phyloP scores from a whole-genome alignment of 2,329 filamentous ascomycete species.

The Diplodia intermedia region DNA sequence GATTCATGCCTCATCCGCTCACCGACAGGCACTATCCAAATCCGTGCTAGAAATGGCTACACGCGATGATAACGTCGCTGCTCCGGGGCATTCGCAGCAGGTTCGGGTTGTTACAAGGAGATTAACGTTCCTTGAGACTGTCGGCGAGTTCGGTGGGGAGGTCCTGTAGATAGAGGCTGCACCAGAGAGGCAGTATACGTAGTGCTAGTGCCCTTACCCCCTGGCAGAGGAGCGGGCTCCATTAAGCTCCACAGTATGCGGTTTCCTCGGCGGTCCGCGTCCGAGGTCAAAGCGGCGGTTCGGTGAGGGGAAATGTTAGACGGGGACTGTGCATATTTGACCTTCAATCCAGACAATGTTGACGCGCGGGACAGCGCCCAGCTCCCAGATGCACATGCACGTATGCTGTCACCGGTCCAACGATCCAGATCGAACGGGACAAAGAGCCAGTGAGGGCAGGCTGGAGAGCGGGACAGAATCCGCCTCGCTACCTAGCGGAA shows the following conservation, averaged over 20 bases:
- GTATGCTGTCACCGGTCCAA: background rate
- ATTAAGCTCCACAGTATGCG: conserved; percentile 12
- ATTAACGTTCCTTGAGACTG: background rate
- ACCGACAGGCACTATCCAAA: conserved; percentile 16
- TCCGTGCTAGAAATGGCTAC: conserved; percentile 8
- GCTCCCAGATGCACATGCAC: background rate
- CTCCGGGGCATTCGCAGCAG: background rate
- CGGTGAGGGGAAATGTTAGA: conserved; percentile 18
- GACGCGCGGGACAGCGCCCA: background rate
- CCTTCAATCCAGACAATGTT: background rate
- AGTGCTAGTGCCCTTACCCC: background rate
- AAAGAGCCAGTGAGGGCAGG: background rate
- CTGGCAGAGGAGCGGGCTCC: background rate
- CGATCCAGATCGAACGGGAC: background rate
- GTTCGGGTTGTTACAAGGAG: background rate
- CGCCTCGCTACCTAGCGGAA: conserved; percentile 16
- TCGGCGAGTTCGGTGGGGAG: background rate
- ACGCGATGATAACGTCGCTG: background rate
- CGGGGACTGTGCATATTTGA: background rate
- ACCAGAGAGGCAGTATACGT: background rate
- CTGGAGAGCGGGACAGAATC: conserved; percentile 6
- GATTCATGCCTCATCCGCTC: conserved; percentile 27
- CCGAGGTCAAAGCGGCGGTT: conserved; percentile 12
- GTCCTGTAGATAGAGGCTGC: background rate
- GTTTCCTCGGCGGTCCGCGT: conserved; percentile 23